These are phyloP conservation scores for Citrus sp. DNA, from an alignment of 345 rosid species.

Conservation along the genomic window DNA sequence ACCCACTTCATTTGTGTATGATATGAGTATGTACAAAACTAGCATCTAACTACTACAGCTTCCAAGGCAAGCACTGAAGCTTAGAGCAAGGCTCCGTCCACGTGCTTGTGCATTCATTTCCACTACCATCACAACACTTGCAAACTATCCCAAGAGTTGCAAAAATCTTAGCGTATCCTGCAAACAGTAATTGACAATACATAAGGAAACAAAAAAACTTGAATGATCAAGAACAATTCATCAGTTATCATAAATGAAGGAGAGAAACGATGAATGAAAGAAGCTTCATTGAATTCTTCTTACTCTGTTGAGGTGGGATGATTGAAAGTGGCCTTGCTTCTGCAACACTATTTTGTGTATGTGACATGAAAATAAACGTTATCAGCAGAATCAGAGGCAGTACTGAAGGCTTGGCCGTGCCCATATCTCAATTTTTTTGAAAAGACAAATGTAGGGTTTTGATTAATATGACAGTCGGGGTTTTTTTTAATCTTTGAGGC, in stretches of 20 bases:
- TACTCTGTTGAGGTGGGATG: conserved; percentile 28
- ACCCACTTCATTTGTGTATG: background rate
- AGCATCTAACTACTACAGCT: conserved; percentile 13
- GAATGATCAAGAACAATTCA: background rate
- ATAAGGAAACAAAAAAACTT: background rate
- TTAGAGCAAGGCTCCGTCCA: conserved; percentile 48
- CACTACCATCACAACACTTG: conserved; percentile 52
- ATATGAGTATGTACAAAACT: too few species aligned
- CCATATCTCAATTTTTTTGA: conserved; percentile 17
- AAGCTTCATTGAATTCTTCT: background rate
- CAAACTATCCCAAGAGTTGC: conserved; percentile 55
- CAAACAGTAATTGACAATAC: background rate
- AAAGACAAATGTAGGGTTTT: background rate
- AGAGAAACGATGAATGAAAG: background rate
- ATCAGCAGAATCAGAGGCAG: conserved; percentile 26
- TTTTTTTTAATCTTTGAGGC: background rate
- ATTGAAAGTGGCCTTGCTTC: conserved; percentile 39
- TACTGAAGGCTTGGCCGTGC: conserved; percentile 10
- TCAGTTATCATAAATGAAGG: background rate
- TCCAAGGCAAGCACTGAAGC: conserved; percentile 61
- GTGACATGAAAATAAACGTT: conserved; percentile 6
- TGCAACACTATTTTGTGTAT: conserved; percentile 1
- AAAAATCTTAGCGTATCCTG: conserved; percentile 37
- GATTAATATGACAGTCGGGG: background rate
- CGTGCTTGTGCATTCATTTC: conserved; percentile 38